Evolutionary conservation across 345 rosid genomes (phyloP), one percentile per base, ranked within the genome.

Genomic region (Arabis hirsuta): DNA sequence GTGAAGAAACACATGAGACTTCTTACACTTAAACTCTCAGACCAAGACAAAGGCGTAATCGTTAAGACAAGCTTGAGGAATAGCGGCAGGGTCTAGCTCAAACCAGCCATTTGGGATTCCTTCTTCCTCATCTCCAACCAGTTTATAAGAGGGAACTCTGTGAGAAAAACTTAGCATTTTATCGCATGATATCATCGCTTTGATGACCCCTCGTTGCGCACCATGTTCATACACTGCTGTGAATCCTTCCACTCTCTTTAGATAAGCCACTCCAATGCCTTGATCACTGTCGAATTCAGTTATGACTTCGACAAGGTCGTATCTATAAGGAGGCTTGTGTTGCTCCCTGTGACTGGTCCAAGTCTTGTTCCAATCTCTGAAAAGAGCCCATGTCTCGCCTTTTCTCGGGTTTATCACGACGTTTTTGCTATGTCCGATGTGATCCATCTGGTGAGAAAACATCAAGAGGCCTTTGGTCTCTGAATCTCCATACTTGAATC

Each of bases 351-450:
- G 65, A 12, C 26, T 12, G 36, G 6, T 72, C 47, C 69, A 24
- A 46, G 34, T 24, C 74, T 41, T 31, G 12, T 69, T 80, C 96
- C 97, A 86, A 19, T 84, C 80, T 81, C 76, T 89, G 68, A 84
- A 93, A 36, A 90, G 79, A 10, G 97, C 97, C 98, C 97, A 90
- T 29, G 81, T 86, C 83, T 93, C 97, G 12, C 97, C 96, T 67
- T 80, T 80, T 60, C 79, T 79, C 69, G 98, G 98, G 79, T 79
- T 4, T 36, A 57, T 81, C 32, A 81, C 65, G 62, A 71, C 3
- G 61, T 9, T 77, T 47, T 63, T 36, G 36, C 74, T 22, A 59
- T 51, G 52, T 65, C 48, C 76, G 13, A 14, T 44, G 9, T 45
- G 55, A 42, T n/a, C n/a, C 66, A 82, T 72, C 81, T 51, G 71